Evolutionary conservation across 306 rosid genomes (phyloP), one percentile per base, ranked within the genome.

Genomic region (Begonia masoniana): DNA sequence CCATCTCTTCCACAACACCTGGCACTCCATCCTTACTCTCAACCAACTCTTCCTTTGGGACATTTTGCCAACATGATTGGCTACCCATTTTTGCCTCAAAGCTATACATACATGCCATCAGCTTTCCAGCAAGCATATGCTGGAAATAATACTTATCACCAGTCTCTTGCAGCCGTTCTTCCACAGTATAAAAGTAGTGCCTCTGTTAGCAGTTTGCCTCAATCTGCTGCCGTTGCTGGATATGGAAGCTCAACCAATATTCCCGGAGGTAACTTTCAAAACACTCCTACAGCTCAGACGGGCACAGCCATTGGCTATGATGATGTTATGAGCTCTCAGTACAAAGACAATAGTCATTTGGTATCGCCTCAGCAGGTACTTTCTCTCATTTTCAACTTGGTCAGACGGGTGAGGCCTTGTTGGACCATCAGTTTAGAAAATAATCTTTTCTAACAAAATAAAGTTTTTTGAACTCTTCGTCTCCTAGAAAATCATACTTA

Each of bases 1-100:
- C 93, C 96, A 52, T 75, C 95, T 41, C 83, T 83, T 72, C 96
- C 95, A 35, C 99, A 92, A 63, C 99, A 92, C 74, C 72, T 92
- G 63, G 78, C 94, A 19, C 76, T 92, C 78, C 96, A 92, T 71
- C 99, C 96, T n/a, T 92, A 92, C 62, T 76, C 99, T 21, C 99
- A 83, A 68, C 96, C 94, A 10, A 71, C 71, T 16, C 93, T 86
- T 70, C 99, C 99, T 59, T 51, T 85, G 74, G 95, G 97, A 41
- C 95, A 68, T 68, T 89, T 75, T 79, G 79, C 96, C 43, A 92
- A 92, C 71, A 87, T 92, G 99, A 78, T 92, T 15, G 48, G 99
- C 67, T 92, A 92, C 66, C 96, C 99, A 7, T 92, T 81, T 80
- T 56, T 92, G 89, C 99, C 96, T 43, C 99, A 92, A 71, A 92